These are phyloP conservation scores for Pseudocercospora fijiensis DNA, from an alignment of 2,329 filamentous ascomycete genomes.

Conservation along the genomic window DNA sequence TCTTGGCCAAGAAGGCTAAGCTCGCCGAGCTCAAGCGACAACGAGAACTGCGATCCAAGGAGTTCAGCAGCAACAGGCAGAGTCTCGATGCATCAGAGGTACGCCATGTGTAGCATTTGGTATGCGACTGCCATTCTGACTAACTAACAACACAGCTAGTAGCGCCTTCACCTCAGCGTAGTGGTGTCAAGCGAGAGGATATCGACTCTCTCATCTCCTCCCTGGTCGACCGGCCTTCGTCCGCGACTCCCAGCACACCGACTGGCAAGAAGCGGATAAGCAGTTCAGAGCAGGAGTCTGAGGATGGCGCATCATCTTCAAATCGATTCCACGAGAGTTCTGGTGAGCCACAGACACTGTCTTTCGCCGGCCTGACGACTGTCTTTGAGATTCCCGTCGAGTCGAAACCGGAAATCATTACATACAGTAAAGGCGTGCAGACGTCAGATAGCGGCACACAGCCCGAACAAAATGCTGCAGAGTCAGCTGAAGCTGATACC, in stretches of 20 bases:
- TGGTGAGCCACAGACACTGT: constrained; percentile 66
- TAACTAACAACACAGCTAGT: constrained; percentile 54
- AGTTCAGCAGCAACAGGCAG: constrained; percentile 68
- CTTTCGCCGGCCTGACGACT: constrained; percentile 69
- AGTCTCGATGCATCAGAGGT: constrained; percentile 72
- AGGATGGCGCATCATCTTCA: constrained; percentile 34
- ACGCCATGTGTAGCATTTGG: not conserved
- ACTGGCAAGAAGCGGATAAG: constrained; percentile 32
- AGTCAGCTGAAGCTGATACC: constrained; percentile 62
- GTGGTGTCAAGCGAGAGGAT: constrained; percentile 61
- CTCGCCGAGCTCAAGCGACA: constrained; percentile 94
- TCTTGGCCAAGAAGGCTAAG: constrained; percentile 93
- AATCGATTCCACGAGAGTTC: constrained; percentile 37
- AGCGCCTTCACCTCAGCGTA: constrained; percentile 67
- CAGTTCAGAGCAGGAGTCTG: constrained; percentile 27
- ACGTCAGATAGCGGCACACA: constrained; percentile 70
- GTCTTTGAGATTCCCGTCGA: constrained; percentile 76
- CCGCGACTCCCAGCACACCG: constrained; percentile 31
- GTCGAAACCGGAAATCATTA: constrained; percentile 71
- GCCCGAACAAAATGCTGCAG: constrained; percentile 48
- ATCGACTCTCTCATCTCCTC: constrained; percentile 84
- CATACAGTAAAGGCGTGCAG: constrained; percentile 96
- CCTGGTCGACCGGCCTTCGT: constrained; percentile 65
- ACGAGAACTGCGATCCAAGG: constrained; percentile 76
- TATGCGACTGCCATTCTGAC: constrained; percentile 11